phyloP scores from a whole-genome alignment of 805 yeast species.

The Lachancea lanzarotensis region DNA sequence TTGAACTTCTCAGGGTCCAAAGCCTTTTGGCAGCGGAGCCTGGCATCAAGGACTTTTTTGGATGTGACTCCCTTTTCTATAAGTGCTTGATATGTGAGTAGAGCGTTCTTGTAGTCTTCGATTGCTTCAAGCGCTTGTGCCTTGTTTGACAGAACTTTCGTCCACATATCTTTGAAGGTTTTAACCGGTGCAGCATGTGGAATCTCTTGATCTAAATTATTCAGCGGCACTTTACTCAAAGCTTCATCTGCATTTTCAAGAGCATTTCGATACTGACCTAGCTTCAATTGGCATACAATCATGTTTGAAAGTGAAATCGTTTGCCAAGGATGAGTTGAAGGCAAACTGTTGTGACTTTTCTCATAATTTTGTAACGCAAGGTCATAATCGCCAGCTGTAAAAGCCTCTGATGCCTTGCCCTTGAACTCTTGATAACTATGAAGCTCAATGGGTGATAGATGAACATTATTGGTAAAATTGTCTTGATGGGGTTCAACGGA shows the following conservation, averaged over 20 bases:
- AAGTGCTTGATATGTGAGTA: conserved; percentile 52
- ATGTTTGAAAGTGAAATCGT: conserved; percentile 72
- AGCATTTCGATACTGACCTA: conserved; percentile 54
- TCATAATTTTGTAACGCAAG: conserved; percentile 57
- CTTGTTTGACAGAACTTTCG: conserved; percentile 57
- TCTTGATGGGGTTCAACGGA: not conserved
- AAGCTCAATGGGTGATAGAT: conserved; percentile 25
- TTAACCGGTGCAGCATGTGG: conserved; percentile 22
- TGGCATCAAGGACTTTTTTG: conserved; percentile 67
- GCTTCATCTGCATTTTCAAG: conserved; percentile 30
- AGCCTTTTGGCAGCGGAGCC: conserved; percentile 64
- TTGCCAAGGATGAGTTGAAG: conserved; percentile 55
- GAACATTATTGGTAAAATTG: not conserved
- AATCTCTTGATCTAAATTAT: conserved; percentile 41
- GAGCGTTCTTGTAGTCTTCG: conserved; percentile 63
- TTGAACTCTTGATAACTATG: conserved; percentile 42
- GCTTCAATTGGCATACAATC: conserved; percentile 56
- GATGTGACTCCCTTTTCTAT: conserved; percentile 63
- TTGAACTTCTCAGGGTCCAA: conserved; percentile 44
- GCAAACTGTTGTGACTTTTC: conserved; percentile 50
- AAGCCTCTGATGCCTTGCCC: conserved; percentile 53
- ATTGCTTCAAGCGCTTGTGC: conserved; percentile 82
- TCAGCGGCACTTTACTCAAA: conserved; percentile 30
- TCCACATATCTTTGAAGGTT: conserved; percentile 55
- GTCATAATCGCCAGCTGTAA: conserved; percentile 76